Evolutionary conservation across 202 grass and related monocot genomes (phyloP).

Genomic region (Schoenoplectus tabernaemontani): DNA sequence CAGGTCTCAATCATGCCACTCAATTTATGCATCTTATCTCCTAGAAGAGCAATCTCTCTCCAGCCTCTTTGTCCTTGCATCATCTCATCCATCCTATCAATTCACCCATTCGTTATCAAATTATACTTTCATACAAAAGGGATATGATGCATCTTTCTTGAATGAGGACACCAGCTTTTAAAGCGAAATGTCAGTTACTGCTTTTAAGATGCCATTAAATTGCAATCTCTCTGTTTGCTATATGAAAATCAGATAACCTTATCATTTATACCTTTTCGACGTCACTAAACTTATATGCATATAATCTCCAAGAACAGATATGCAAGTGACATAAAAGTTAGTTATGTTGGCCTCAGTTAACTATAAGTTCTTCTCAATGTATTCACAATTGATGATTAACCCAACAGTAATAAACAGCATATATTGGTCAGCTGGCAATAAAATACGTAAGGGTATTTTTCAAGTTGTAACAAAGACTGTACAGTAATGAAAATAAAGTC

Average conservation of each 20-base stretch:
- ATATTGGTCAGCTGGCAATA: background rate
- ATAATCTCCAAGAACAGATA: background rate
- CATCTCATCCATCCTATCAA: slow-evolving; percentile 94
- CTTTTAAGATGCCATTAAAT: background rate
- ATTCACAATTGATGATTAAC: background rate
- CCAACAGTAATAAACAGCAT: background rate
- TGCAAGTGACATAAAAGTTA: too few species aligned
- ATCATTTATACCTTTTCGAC: background rate
- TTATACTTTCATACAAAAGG: background rate
- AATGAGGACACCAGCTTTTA: background rate
- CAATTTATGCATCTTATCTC: slow-evolving; percentile 77
- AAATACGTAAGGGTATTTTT: background rate
- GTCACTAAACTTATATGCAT: background rate
- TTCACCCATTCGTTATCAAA: background rate
- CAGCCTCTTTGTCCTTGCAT: slow-evolving; percentile 96
- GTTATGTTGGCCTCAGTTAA: background rate
- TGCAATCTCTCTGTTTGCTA: background rate
- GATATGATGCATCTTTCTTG: background rate
- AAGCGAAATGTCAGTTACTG: background rate
- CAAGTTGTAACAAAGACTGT: background rate
- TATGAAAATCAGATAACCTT: background rate
- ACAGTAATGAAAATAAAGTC: background rate
- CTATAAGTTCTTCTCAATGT: background rate
- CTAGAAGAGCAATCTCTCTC: slow-evolving; percentile 72
- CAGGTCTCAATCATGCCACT: slow-evolving; percentile 65